Percentiles rank a stretch among this genome's conserved stretches.
phyloP scores from a whole-genome alignment of 2,329 filamentous ascomycete genomes.

The Stemphylium beticola region DNA sequence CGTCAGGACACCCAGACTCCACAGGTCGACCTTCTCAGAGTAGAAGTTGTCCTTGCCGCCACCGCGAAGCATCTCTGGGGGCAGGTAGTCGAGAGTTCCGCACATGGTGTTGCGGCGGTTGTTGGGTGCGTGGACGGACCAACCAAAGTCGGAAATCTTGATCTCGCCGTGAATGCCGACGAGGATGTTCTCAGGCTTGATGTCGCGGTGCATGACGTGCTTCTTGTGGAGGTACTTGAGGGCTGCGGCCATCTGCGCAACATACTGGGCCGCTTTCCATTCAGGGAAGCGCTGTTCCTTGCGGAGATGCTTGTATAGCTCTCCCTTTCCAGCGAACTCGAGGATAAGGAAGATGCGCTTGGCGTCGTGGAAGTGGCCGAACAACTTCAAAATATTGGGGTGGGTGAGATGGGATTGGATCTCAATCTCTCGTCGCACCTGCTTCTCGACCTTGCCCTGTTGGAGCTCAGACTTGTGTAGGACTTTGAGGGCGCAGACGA shows the following conservation, averaged over 20 bases:
- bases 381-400: slow-evolving; percentile 82
- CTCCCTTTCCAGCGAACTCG: slow-evolving; percentile 84
- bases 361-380: slow-evolving; percentile 87
- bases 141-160: slow-evolving; percentile 98
- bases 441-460: slow-evolving; percentile 82
- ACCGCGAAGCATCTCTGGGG: slow-evolving; percentile 94
- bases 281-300: slow-evolving; percentile 81
- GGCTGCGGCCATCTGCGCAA: slow-evolving; percentile 89
- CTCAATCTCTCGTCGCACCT: slow-evolving; percentile 85
- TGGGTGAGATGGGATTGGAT: slow-evolving; percentile 88
- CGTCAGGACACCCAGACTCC: slow-evolving; percentile 91
- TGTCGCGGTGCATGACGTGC: slow-evolving; percentile 96
- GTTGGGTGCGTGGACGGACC: slow-evolving; percentile 97
- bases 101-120: slow-evolving; percentile 94
- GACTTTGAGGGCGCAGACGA: slow-evolving; percentile 86
- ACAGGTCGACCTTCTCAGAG: slow-evolving; percentile 93
- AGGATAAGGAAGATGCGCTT: slow-evolving; percentile 88
- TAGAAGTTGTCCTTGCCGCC: slow-evolving; percentile 86
- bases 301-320: slow-evolving; percentile 85
- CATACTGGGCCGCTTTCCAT: slow-evolving; percentile 84
- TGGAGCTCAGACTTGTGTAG: slow-evolving; percentile 84
- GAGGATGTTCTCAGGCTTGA: slow-evolving; percentile 97
- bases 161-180: slow-evolving; percentile 97
- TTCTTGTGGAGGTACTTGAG: slow-evolving; percentile 93
- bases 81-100: slow-evolving; percentile 95